Percentiles rank a stretch among this genome's conserved stretches.
Evolutionary conservation across 2,329 filamentous ascomycete species (phyloP).

Genomic region (Myriosclerotinia duriaeana): DNA sequence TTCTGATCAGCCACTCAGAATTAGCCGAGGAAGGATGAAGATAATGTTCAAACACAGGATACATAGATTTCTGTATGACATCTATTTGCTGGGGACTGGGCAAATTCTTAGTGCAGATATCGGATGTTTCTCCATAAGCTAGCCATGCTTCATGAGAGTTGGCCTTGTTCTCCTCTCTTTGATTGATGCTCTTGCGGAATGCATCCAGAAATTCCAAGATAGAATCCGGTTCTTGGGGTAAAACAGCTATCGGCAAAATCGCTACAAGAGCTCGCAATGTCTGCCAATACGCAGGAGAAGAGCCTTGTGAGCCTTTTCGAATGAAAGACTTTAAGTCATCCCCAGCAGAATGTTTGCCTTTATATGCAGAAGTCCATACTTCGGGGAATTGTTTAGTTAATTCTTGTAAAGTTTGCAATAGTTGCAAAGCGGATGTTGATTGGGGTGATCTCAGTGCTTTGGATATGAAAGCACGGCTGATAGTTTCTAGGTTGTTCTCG

Average conservation of each 20-base stretch:
- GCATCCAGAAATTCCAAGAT: slow-evolving; percentile 63
- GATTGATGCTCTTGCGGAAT: slow-evolving; percentile 68
- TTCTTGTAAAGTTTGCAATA: slow-evolving; percentile 63
- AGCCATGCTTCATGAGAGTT: slow-evolving; percentile 71
- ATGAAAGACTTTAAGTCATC: slow-evolving; percentile 68
- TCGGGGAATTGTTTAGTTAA: slow-evolving; percentile 65
- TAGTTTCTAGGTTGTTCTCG: slow-evolving; percentile 50
- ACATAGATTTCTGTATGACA: slow-evolving; percentile 52
- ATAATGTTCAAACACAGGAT: slow-evolving; percentile 56
- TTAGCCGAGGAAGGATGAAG: slow-evolving; percentile 40
- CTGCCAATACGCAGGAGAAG: slow-evolving; percentile 70
- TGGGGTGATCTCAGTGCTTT: slow-evolving; percentile 74
- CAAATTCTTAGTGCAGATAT: slow-evolving; percentile 52
- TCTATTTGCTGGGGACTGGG: slow-evolving; percentile 45
- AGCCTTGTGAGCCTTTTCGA: slow-evolving; percentile 81
- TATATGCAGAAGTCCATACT: slow-evolving; percentile 67
- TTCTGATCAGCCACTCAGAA: slow-evolving; percentile 31
- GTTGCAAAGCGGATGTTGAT: slow-evolving; percentile 69
- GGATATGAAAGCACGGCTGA: slow-evolving; percentile 62
- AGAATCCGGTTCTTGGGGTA: slow-evolving; percentile 55
- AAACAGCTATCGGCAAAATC: slow-evolving; percentile 52
- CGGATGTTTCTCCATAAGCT: slow-evolving; percentile 66
- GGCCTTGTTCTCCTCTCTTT: slow-evolving; percentile 70
- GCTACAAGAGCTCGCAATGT: slow-evolving; percentile 62
- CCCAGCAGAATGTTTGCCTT: slow-evolving; percentile 54